Conservation (phyloP, 768 basidiomycete species). For the Agaricus subrufescens region DNA sequence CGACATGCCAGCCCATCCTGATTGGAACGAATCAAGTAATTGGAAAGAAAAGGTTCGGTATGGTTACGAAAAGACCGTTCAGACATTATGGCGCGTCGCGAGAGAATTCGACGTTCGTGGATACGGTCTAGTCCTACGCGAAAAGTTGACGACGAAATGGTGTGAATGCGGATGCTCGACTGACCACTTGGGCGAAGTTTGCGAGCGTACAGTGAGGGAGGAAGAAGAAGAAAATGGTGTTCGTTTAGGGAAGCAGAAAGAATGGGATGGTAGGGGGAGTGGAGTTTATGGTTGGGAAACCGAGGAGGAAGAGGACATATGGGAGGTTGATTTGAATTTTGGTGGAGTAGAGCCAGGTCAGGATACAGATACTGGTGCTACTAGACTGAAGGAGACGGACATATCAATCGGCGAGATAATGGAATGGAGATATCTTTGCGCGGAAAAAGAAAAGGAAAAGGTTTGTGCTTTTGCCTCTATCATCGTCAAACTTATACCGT, state of each 20-base stretch:
- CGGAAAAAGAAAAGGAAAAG: constrained; percentile 68
- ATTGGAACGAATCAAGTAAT: constrained; percentile 40
- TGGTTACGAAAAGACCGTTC: constrained; percentile 60
- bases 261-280: constrained; percentile 75
- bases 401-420: constrained; percentile 73
- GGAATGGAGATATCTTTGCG: constrained; percentile 68
- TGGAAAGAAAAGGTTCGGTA: constrained; percentile 57
- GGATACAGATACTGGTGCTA: constrained; percentile 41
- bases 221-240: constrained; percentile 58
- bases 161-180: constrained; percentile 81
- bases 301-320: constrained; percentile 71
- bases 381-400: constrained; percentile 37
- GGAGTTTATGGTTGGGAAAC: constrained; percentile 74
- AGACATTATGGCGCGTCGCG: constrained; percentile 67
- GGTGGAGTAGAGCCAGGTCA: constrained; percentile 22
- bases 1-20: constrained; percentile 29
- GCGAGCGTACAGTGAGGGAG: constrained; percentile 66
- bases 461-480: constrained; percentile 28
- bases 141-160: constrained; percentile 73
- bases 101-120: constrained; percentile 70
- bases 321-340: constrained; percentile 70
- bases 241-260: constrained; percentile 61
- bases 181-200: constrained; percentile 73
- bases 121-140: constrained; percentile 63
- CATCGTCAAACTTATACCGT: not conserved